phyloP scores from a whole-genome alignment of 352 stramenopile genomes.

The Phytopythium delawarense region DNA sequence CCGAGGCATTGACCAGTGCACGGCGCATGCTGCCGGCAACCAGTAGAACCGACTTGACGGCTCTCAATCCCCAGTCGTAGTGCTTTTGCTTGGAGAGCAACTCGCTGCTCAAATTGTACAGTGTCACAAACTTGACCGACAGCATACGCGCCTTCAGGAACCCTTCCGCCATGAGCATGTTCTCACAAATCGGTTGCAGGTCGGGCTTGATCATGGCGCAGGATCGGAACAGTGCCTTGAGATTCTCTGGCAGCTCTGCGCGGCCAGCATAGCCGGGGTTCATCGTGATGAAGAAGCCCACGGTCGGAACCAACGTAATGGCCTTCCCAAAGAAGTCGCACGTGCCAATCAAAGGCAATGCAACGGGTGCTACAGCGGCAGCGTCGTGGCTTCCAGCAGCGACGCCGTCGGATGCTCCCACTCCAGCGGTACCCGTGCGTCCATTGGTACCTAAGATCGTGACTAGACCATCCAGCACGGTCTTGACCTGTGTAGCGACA shows the following conservation, averaged over 20 bases:
- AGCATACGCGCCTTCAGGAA: slow-evolving; percentile 84
- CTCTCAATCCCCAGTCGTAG: slow-evolving; percentile 95
- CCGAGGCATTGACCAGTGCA: slow-evolving; percentile 67
- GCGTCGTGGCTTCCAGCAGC: slow-evolving; percentile 10
- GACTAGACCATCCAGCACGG: slow-evolving; percentile 88
- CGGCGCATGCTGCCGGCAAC: slow-evolving; percentile 93
- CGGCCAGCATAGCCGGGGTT: slow-evolving; percentile 91
- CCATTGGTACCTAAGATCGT: slow-evolving; percentile 11
- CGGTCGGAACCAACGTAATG: slow-evolving; percentile 79
- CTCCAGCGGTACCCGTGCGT: not conserved
- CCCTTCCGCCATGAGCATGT: slow-evolving; percentile 94
- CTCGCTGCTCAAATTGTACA: slow-evolving; percentile 87
- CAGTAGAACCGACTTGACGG: slow-evolving; percentile 95
- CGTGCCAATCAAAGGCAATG: slow-evolving; percentile 42
- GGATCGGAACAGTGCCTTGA: slow-evolving; percentile 90
- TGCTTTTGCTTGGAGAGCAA: slow-evolving; percentile 87
- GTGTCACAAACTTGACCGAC: slow-evolving; percentile 88
- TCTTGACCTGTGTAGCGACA: slow-evolving; percentile 97
- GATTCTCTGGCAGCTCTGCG: slow-evolving; percentile 90
- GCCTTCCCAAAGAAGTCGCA: slow-evolving; percentile 91
- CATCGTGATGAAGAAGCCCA: slow-evolving; percentile 94
- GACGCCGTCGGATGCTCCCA: not conserved
- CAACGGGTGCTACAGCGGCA: slow-evolving; percentile 20
- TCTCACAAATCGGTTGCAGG: slow-evolving; percentile 91
- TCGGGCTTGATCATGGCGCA: slow-evolving; percentile 93